phyloP scores from a whole-genome alignment of 2,329 filamentous ascomycete genomes.

The Stemphylium beticola region DNA sequence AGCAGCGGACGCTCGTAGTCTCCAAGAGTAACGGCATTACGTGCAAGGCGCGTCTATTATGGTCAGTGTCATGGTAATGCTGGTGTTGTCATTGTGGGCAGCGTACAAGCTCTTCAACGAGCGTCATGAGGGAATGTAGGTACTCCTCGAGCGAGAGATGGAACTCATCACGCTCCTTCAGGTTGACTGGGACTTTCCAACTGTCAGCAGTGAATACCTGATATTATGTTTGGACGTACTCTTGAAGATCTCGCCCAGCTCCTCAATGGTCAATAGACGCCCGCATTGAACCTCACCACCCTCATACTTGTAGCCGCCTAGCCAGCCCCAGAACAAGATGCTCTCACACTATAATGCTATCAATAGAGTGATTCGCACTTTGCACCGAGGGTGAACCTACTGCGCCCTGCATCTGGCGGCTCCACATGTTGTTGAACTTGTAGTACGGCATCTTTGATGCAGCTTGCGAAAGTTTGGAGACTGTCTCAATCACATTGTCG shows the following conservation, averaged over 20 bases:
- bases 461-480: slow-evolving; percentile 71
- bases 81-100: neutral
- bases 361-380: slow-evolving; percentile 4
- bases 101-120: slow-evolving; percentile 84
- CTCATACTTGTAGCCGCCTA: slow-evolving; percentile 70
- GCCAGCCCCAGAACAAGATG: slow-evolving; percentile 72
- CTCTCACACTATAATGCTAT: slow-evolving; percentile 57
- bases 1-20: slow-evolving; percentile 85
- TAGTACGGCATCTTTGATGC: slow-evolving; percentile 94
- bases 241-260: slow-evolving; percentile 78
- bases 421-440: slow-evolving; percentile 94
- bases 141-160: slow-evolving; percentile 98
- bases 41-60: slow-evolving; percentile 75
- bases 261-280: slow-evolving; percentile 82
- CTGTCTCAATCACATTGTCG: slow-evolving; percentile 71
- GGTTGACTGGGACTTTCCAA: slow-evolving; percentile 80
- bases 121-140: slow-evolving; percentile 81
- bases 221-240: slow-evolving; percentile 56
- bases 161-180: slow-evolving; percentile 88
- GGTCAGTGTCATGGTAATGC: slow-evolving; percentile 6
- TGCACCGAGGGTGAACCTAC: slow-evolving; percentile 51
- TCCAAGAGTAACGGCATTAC: slow-evolving; percentile 91
- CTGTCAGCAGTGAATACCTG: slow-evolving; percentile 17
- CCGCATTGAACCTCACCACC: slow-evolving; percentile 62
- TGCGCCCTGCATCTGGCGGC: slow-evolving; percentile 80